Evolutionary conservation across 345 rosid species (phyloP).

Genomic region (Boechera divaricarpa): DNA sequence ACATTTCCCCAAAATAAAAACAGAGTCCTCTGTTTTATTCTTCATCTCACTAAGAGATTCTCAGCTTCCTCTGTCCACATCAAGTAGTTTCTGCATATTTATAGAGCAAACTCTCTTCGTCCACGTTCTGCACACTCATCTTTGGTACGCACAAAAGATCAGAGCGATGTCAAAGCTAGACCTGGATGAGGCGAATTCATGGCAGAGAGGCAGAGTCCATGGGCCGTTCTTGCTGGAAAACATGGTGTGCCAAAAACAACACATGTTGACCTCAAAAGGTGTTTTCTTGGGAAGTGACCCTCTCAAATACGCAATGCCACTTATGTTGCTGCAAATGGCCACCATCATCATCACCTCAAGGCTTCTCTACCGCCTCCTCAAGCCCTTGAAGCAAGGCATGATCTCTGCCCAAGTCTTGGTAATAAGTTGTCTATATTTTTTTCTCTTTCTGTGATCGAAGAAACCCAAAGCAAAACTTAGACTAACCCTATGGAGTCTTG

Average conservation of each 20-base stretch:
- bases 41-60: constrained; percentile 6
- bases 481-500: neutral
- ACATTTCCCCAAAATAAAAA: constrained; percentile 17
- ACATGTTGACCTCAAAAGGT: constrained; percentile 37
- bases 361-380: constrained; percentile 38
- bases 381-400: constrained; percentile 49
- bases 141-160: constrained; percentile 1
- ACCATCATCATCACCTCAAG: constrained; percentile 42
- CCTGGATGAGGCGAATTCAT: constrained; percentile 23
- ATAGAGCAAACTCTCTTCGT: constrained; percentile 6
- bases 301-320: constrained; percentile 41
- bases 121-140: neutral
- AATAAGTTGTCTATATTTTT: neutral
- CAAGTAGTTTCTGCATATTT: neutral
- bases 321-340: constrained; percentile 40
- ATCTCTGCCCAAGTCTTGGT: constrained; percentile 50
- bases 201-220: constrained; percentile 41
- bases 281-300: constrained; percentile 45
- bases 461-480: neutral
- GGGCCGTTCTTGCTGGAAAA: constrained; percentile 31
- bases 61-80: constrained; percentile 10
- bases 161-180: constrained; percentile 19
- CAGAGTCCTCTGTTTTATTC: constrained; percentile 19
- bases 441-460: neutral
- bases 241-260: constrained; percentile 34